Conservation (phyloP, 345 rosid genomes). For the Gossypium longicalyx region DNA sequence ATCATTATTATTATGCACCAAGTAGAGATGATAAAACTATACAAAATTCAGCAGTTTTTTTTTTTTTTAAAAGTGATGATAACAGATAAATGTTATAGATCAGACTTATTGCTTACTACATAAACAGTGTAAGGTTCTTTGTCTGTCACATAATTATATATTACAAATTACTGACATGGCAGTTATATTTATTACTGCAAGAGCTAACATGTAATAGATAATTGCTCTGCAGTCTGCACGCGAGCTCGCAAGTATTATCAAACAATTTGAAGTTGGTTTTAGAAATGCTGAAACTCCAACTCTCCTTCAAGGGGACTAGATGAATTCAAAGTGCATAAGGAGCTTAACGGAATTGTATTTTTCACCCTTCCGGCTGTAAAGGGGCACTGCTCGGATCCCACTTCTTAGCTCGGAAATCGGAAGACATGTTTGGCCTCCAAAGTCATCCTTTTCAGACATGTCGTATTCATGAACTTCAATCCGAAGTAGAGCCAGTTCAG, state of each 20-base stretch:
- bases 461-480: constrained; percentile 89
- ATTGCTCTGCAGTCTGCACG: constrained; percentile 1
- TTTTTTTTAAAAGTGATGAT: background rate
- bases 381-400: constrained; percentile 72
- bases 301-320: background rate
- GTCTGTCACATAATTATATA: background rate
- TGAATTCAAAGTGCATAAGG: constrained; percentile 57
- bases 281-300: background rate
- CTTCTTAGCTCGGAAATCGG: constrained; percentile 65
- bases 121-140: background rate
- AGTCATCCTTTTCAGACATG: constrained; percentile 85
- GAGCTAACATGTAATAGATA: background rate
- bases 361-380: constrained; percentile 48
- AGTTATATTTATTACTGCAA: background rate
- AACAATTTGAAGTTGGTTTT: constrained; percentile 18
- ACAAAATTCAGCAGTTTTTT: too few species aligned
- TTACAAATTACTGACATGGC: background rate
- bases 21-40: too few species aligned
- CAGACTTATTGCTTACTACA: background rate
- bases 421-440: constrained; percentile 85
- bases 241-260: constrained; percentile 12
- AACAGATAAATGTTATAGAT: background rate
- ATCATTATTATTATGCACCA: too few species aligned
- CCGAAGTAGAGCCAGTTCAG: constrained; percentile 73
- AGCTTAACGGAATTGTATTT: constrained; percentile 69